Evolutionary conservation across 495 filamentous ascomycete species (phyloP).

Genomic region (Umbilicaria muhlenbergii): DNA sequence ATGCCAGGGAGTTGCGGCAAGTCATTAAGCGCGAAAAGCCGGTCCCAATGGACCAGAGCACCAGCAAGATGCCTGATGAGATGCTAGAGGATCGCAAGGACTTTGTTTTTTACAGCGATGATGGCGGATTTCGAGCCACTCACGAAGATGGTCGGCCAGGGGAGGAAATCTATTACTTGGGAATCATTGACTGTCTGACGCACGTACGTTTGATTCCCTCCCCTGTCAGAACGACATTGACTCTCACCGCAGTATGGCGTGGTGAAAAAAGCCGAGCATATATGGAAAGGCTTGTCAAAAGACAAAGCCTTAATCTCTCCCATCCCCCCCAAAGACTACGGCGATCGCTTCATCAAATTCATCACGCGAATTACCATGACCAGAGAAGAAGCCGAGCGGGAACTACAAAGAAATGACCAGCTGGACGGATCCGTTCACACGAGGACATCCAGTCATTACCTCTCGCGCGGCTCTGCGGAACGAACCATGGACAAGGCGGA

Average conservation of each 20-base stretch:
- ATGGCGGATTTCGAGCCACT: constrained; percentile 86
- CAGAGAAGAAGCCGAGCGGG: constrained; percentile 59
- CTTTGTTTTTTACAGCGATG: constrained; percentile 76
- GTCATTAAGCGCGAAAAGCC: constrained; percentile 87
- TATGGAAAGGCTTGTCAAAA: constrained; percentile 79
- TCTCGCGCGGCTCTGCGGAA: constrained; percentile 23
- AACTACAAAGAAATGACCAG: constrained; percentile 34
- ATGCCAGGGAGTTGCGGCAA: constrained; percentile 81
- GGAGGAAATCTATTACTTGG: constrained; percentile 93
- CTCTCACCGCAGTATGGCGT: constrained; percentile 52
- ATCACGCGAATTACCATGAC: constrained; percentile 84
- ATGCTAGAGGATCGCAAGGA: constrained; percentile 52
- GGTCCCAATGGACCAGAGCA: constrained; percentile 70
- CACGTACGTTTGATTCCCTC: constrained; percentile 48
- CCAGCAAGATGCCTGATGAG: constrained; percentile 81
- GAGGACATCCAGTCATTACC: constrained; percentile 5
- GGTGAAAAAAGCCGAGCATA: constrained; percentile 77
- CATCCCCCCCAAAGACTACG: constrained; percentile 81
- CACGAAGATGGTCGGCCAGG: constrained; percentile 74
- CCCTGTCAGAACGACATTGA: constrained; percentile 16
- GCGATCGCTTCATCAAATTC: constrained; percentile 87
- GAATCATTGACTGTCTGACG: constrained; percentile 94
- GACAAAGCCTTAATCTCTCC: constrained; percentile 79
- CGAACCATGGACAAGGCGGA: constrained; percentile 37
- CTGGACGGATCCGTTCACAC: constrained; percentile 20